phyloP scores from a whole-genome alignment of 805 yeast genomes.

The Teunomyces barrocoloradensis region DNA sequence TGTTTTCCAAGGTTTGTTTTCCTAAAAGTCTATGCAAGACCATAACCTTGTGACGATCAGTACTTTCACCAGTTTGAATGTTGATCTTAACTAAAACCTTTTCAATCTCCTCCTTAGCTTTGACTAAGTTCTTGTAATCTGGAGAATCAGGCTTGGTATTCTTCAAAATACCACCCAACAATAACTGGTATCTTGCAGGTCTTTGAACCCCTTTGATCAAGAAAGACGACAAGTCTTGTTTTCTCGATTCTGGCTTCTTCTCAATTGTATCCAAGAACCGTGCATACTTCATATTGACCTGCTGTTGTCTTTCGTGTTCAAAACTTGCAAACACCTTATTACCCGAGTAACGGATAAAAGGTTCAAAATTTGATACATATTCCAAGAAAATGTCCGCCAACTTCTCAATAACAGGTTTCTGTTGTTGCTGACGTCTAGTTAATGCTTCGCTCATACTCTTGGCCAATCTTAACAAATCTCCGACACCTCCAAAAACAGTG shows the following conservation, averaged over 20 bases:
- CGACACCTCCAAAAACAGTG: constrained; percentile 86
- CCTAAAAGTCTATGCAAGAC: constrained; percentile 54
- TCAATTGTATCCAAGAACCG: constrained; percentile 90
- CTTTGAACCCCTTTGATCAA: constrained; percentile 94
- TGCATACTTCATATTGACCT: constrained; percentile 87
- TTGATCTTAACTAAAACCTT: constrained; percentile 76
- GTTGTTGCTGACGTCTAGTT: constrained; percentile 77
- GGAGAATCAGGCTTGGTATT: constrained; percentile 73
- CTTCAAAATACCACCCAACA: constrained; percentile 79
- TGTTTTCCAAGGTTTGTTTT: constrained; percentile 81
- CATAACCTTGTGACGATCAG: constrained; percentile 87
- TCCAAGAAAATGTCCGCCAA: constrained; percentile 87
- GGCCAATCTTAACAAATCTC: constrained; percentile 82
- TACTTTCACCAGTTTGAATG: constrained; percentile 87
- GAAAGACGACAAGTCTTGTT: constrained; percentile 89
- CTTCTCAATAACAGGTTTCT: constrained; percentile 76
- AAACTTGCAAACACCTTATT: constrained; percentile 93
- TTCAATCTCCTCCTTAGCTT: constrained; percentile 72
- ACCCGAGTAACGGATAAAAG: constrained; percentile 91
- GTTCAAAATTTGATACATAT: constrained; percentile 82
- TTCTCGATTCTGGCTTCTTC: constrained; percentile 77
- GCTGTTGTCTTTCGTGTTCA: constrained; percentile 91
- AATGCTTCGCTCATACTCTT: constrained; percentile 84
- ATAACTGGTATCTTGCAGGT: constrained; percentile 89
- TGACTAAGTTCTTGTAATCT: constrained; percentile 64